Percentiles rank a stretch among this genome's conserved stretches.
Conservation (phyloP, 1,284 basidiomycete genomes). For the Naganishia liquefaciens region DNA sequence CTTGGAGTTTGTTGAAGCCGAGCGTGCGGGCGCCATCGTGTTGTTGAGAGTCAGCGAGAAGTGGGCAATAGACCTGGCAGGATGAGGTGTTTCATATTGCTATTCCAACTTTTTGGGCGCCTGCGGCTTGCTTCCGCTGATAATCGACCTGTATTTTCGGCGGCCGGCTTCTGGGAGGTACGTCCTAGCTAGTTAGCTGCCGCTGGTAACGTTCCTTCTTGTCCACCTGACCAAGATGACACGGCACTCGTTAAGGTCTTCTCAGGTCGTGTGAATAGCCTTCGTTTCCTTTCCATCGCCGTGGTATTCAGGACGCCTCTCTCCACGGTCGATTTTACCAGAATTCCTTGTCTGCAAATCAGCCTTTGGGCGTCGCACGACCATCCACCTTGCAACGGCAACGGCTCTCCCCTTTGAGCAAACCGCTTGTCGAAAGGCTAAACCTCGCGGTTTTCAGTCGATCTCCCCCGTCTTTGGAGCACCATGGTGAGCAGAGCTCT, state of each 20-base stretch:
- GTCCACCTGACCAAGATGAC: too few species aligned
- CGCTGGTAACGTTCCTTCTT: too few species aligned
- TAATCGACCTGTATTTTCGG: background rate
- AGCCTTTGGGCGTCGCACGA: background rate
- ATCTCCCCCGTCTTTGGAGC: too few species aligned
- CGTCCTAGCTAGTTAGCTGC: too few species aligned
- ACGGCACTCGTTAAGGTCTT: too few species aligned
- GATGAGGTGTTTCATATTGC: background rate
- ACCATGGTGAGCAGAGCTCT: background rate
- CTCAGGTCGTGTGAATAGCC: too few species aligned
- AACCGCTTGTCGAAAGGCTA: background rate
- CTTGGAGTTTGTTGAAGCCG: slow-evolving; percentile 10
- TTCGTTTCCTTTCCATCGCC: too few species aligned
- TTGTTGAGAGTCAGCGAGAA: background rate
- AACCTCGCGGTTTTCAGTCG: too few species aligned
- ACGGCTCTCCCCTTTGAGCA: background rate
- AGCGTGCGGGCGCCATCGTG: slow-evolving; percentile 12
- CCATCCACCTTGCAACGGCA: background rate
- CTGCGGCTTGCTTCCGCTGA: slow-evolving; percentile 4
- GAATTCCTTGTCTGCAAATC: background rate
- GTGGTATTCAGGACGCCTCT: too few species aligned
- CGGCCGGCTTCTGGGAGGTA: too few species aligned
- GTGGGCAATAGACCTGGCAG: background rate
- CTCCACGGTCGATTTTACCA: too few species aligned
- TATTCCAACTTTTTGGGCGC: slow-evolving; percentile 6